Evolutionary conservation across 169 alveolate genomes (phyloP).

Genomic region (Eimeria praecox): DNA sequence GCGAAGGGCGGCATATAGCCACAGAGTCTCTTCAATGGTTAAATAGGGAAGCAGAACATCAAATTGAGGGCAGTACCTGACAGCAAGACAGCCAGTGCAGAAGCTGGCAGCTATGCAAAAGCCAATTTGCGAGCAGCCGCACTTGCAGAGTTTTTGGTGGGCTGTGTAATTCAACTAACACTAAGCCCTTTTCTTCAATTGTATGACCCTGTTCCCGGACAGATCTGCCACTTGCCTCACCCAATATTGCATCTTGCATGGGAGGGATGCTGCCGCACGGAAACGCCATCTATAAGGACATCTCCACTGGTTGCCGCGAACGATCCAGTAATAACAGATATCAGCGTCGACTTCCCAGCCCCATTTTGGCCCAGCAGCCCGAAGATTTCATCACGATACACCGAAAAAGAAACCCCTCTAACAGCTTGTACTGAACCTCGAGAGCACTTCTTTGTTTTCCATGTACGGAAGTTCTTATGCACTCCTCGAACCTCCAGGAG

Average conservation of each 20-base stretch:
- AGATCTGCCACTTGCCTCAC: not conserved
- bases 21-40: constrained; percentile 67
- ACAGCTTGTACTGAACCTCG: constrained; percentile 60
- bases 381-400: constrained; percentile 90
- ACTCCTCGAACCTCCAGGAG: constrained; percentile 53
- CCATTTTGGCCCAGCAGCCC: constrained; percentile 95
- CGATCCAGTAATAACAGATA: constrained; percentile 81
- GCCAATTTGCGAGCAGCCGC: not conserved
- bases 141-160: too few species aligned
- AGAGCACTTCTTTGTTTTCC: constrained; percentile 52
- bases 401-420: constrained; percentile 53
- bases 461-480: constrained; percentile 37
- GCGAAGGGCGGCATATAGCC: constrained; percentile 69
- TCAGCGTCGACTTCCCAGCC: constrained; percentile 95
- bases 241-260: constrained; percentile 59
- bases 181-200: not conserved
- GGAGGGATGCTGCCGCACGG: constrained; percentile 39
- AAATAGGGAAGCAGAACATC: constrained; percentile 69
- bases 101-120: not conserved
- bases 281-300: constrained; percentile 23
- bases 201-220: not conserved
- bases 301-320: constrained; percentile 37
- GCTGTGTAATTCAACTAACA: not conserved
- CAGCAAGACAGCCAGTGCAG: not conserved
- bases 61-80: constrained; percentile 73